These are phyloP conservation scores for Fistulifera pelliculosa DNA, from an alignment of 108 stramenopile species.

Conservation along the genomic window DNA sequence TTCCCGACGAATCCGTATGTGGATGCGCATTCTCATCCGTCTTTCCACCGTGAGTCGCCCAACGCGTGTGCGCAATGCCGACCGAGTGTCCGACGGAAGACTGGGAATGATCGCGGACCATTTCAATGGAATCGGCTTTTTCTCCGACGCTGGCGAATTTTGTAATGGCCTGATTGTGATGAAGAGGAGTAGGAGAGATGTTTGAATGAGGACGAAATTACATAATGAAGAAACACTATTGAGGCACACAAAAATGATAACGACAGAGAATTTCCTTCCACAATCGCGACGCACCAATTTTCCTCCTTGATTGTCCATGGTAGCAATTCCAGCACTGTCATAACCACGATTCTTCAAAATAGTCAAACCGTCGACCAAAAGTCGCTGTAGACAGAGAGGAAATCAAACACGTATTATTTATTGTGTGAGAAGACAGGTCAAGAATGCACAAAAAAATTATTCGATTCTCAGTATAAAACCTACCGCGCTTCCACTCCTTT, in stretches of 20 bases:
- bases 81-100: conserved; percentile 61
- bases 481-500: conserved; percentile 18
- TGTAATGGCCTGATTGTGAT: conserved; percentile 69
- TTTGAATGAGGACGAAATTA: not conserved
- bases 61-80: conserved; percentile 98
- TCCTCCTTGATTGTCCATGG: conserved; percentile 45
- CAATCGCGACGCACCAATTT: conserved; percentile 17
- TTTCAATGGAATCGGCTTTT: conserved; percentile 87
- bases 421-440: too few species aligned
- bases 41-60: conserved; percentile 99
- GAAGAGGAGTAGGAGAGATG: not conserved
- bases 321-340: conserved; percentile 96
- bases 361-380: conserved; percentile 90
- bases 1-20: conserved; percentile 87
- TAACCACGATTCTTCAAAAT: conserved; percentile 98
- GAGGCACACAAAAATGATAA: too few species aligned
- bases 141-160: conserved; percentile 93
- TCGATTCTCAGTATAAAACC: conserved; percentile 3
- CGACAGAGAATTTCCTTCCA: too few species aligned
- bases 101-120: conserved; percentile 60
- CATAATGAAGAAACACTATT: too few species aligned
- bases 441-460: conserved; percentile 1
- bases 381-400: conserved; percentile 8
- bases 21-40: conserved; percentile 99
- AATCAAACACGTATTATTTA: too few species aligned